Percentiles rank a stretch among this genome's conserved stretches.
Conservation (phyloP, 768 basidiomycete genomes). For the Rhodosporidiobolus odoratus region DNA sequence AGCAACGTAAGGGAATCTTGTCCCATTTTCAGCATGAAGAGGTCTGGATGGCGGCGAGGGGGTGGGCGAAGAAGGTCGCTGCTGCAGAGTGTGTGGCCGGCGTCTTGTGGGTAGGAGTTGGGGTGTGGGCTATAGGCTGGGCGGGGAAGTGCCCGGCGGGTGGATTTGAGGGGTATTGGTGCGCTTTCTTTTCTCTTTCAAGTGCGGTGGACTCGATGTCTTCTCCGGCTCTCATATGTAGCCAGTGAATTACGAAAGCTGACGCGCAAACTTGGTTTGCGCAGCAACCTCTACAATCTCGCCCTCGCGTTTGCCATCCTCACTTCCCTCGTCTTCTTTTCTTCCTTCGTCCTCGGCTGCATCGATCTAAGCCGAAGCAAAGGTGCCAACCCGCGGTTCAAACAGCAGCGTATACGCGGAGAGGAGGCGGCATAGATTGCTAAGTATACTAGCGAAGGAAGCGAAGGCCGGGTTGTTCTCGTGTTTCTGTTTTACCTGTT, state of each 20-base stretch:
- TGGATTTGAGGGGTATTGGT: slow-evolving; percentile 7
- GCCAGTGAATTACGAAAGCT: too few relatives aligned
- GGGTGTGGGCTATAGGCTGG: slow-evolving; percentile 3
- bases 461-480: neutral
- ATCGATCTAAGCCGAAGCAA: neutral
- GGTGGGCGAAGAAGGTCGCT: neutral
- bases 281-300: slow-evolving; percentile 22
- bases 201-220: too few relatives aligned
- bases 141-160: slow-evolving; percentile 5
- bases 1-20: neutral
- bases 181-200: neutral
- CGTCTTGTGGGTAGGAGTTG: neutral
- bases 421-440: neutral
- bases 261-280: neutral
- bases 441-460: neutral
- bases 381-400: neutral
- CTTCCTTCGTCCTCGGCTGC: slow-evolving; percentile 2
- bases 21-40: neutral
- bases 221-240: too few relatives aligned
- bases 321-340: neutral
- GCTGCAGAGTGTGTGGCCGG: neutral
- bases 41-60: neutral
- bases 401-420: neutral
- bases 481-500: too few relatives aligned
- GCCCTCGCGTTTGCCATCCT: slow-evolving; percentile 16